These are phyloP conservation scores for Pisolithus orientalis DNA, from an alignment of 768 basidiomycete species.

Conservation along the genomic window DNA sequence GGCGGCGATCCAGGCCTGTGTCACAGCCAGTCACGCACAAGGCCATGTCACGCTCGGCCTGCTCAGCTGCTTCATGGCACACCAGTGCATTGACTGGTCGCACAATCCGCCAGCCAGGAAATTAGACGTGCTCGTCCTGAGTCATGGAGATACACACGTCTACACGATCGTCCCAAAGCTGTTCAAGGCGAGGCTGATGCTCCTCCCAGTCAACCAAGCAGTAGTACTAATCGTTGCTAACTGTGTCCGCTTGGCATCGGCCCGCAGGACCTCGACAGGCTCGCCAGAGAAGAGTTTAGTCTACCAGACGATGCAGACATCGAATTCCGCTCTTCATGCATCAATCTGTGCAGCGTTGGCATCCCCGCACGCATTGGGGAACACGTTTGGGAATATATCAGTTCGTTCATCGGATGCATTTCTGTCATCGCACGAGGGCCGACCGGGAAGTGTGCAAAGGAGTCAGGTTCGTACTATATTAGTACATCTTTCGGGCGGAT, in stretches of 20 bases:
- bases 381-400: constrained; percentile 12
- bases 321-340: constrained; percentile 12
- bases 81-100: constrained; percentile 24
- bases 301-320: constrained; percentile 12
- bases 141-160: constrained; percentile 7
- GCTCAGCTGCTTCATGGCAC: constrained; percentile 9
- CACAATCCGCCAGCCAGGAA: constrained; percentile 14
- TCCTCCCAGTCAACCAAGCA: not conserved
- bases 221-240: not conserved
- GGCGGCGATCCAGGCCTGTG: no score
- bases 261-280: constrained; percentile 11
- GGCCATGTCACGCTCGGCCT: not conserved
- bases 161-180: constrained; percentile 14
- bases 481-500: constrained; percentile 3
- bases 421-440: constrained; percentile 5
- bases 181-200: constrained; percentile 8
- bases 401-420: constrained; percentile 18
- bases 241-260: not conserved
- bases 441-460: not conserved
- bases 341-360: constrained; percentile 12
- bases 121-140: constrained; percentile 15
- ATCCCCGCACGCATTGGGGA: constrained; percentile 18
- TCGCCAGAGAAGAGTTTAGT: constrained; percentile 14
- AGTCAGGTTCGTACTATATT: not conserved
- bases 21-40: no score